Evolutionary conservation across 176 grass and related monocot species (phyloP), one percentile per base, ranked within the genome.

Genomic region (Musa schizocarpa): DNA sequence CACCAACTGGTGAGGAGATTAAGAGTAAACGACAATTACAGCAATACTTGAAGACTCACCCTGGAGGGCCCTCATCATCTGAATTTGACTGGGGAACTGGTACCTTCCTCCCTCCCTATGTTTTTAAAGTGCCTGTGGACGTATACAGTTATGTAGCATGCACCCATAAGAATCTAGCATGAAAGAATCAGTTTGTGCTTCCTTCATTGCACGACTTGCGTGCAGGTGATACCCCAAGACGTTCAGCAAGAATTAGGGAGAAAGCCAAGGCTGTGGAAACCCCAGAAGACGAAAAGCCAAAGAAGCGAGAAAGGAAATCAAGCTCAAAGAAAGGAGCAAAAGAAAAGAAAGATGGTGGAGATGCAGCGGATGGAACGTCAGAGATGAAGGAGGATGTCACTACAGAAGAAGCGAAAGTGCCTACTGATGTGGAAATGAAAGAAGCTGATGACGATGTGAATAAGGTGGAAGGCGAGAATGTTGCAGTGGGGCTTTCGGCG

Each of bases 1-100:
- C 95, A 52, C 91, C 95, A 74, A 89, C 88, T 76, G 91, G 95
- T 13, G 95, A 94, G 77, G 95, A 99, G 78, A 89, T 99, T 74
- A 99, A 85, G 77, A 94, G 82, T 59, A 99, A 89, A 83, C 88
- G 83, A 58, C 95, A 94, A 53, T 80, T 99, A 26, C 74, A 69
- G 80, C 88, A 88, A 54, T 99, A 99, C 52, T 66, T 99, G 12
- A 94, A 94, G 76, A 82, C 95, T 13, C 83, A 99, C 70, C 84
- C 91, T 82, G 88, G 85, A 53, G 82, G 88, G 54, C 86, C 86
- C 76, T 64, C 85, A 71, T 74, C 86, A 77, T 92, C 91, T 4
- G 88, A 99, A 73, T 99, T 99, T 16, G 95, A 94, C 68, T 99
- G 95, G 95, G 78, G 84, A 83, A 94, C 90, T 75, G 95, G 95